Conservation (phyloP, 2,329 filamentous ascomycete genomes). For the Hirsutella minnesotensis region DNA sequence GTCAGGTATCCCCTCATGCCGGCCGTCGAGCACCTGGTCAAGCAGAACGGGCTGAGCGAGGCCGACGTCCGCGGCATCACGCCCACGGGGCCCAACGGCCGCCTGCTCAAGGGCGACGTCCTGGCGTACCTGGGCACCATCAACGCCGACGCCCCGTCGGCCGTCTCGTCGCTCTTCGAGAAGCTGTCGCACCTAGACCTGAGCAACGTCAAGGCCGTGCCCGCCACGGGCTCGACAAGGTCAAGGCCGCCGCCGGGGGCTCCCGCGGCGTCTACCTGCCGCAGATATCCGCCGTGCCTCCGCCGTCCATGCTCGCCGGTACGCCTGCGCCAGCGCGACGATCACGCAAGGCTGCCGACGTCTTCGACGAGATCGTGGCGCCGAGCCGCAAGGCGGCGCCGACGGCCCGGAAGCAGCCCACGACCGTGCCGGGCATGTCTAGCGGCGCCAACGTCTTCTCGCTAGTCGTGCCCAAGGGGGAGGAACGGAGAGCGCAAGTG, state of each 20-base stretch:
- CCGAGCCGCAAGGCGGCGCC: conserved; percentile 15
- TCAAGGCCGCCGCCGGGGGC: conserved; percentile 31
- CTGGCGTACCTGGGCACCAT: conserved; percentile 80
- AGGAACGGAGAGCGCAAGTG: conserved; percentile 68
- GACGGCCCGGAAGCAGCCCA: conserved; percentile 10
- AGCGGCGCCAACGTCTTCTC: conserved; percentile 67
- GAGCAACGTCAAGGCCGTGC: conserved; percentile 81
- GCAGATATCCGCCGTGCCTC: conserved; percentile 49
- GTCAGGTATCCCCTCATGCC: conserved; percentile 67
- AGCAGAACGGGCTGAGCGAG: conserved; percentile 64
- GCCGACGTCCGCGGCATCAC: conserved; percentile 71
- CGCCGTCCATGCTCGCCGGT: conserved; percentile 28
- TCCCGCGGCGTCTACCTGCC: conserved; percentile 58
- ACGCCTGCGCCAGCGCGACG: conserved; percentile 14
- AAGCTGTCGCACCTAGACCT: conserved; percentile 80
- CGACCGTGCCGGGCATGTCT: conserved; percentile 33
- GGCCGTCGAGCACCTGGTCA: conserved; percentile 72
- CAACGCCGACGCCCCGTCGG: conserved; percentile 55
- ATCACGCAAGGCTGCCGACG: conserved; percentile 40
- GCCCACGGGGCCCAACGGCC: conserved; percentile 75
- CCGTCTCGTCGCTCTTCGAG: conserved; percentile 58
- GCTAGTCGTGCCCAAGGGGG: conserved; percentile 63
- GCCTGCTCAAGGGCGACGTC: conserved; percentile 90
- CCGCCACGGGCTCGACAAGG: conserved; percentile 56
- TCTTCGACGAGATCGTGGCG: conserved; percentile 68